Evolutionary conservation across 768 basidiomycete genomes (phyloP), one percentile per base, ranked within the genome.

Genomic region (Xanthoconium purpureum): DNA sequence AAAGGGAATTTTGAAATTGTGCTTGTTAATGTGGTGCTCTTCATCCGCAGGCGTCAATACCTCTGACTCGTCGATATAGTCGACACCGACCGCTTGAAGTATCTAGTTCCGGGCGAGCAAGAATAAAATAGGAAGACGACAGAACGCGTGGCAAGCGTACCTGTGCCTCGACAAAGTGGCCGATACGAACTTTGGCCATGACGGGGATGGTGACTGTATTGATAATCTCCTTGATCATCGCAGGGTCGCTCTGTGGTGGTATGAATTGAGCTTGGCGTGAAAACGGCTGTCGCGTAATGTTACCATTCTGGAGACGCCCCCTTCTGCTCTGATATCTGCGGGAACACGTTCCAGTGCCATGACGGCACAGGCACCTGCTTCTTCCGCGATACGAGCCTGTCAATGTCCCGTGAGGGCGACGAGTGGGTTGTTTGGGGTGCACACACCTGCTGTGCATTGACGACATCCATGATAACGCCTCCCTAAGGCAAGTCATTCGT

Each of bases 271-370:
- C 33, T 5, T 40, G 0, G 30, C 13, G 9, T n/a, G 33, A 15
- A n/a, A 8, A 45, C 0, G 48, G 61, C 48, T 33, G 29, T n/a
- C 3, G 55, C 13, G 30, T 43, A 55, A 38, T 67, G 84, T 62
- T 64, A 92, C 94, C 96, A 99, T 99, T 58, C 96, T 81, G 0
- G 96, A 93, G 52, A 99, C 96, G 56, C 96, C 96, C 33, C 96
- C 96, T 70, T 91, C 78, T 17, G 80, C 80, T 58, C 96, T 83
- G 67, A 99, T 98, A 69, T 98, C 94, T 13, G 95, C 94, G 11
- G 96, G 96, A 4, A 99, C 92, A 55, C 94, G 81, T 73, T 97
- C 93, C 33, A 95, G 82, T 5, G 93, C 93, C 96, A 99, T 98
- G 59, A 99, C 96, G 56, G 96, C 96, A 69, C 92, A 94, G 8